phyloP scores from a whole-genome alignment of 495 filamentous ascomycete genomes.

The Monascus purpureus region DNA sequence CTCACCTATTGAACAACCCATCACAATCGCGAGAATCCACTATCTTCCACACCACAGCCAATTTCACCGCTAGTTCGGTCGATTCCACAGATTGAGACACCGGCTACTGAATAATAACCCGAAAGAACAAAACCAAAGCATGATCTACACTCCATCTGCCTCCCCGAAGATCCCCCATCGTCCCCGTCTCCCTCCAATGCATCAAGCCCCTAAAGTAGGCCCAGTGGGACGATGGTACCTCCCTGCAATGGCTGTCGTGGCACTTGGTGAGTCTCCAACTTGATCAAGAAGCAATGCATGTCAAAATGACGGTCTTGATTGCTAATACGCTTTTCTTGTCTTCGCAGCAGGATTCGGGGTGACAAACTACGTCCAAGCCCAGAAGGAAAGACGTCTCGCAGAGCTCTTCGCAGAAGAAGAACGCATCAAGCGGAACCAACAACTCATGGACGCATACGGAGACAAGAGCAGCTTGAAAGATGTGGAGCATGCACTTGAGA shows the following conservation, averaged over 20 bases:
- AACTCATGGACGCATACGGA: slow-evolving; percentile 44
- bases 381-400: not conserved
- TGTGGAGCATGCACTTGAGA: slow-evolving; percentile 42
- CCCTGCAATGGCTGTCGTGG: not conserved
- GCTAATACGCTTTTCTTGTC: too few species aligned
- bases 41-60: too few species aligned
- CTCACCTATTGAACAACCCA: too few species aligned
- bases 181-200: not conserved
- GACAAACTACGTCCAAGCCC: not conserved
- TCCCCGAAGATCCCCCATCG: not conserved
- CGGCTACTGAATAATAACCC: too few species aligned
- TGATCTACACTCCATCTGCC: not conserved
- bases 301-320: too few species aligned
- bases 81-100: too few species aligned
- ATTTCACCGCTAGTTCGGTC: too few species aligned
- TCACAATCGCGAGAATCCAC: too few species aligned
- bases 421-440: slow-evolving; percentile 18
- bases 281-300: too few species aligned
- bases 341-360: not conserved
- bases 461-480: slow-evolving; percentile 40
- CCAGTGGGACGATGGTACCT: not conserved
- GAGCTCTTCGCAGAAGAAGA: slow-evolving; percentile 12
- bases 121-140: not conserved
- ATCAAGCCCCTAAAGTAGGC: not conserved
- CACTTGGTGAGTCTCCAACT: not conserved